Evolutionary conservation across 2,329 filamentous ascomycete species (phyloP).

Genomic region (Aureobasidium leucospermi): DNA sequence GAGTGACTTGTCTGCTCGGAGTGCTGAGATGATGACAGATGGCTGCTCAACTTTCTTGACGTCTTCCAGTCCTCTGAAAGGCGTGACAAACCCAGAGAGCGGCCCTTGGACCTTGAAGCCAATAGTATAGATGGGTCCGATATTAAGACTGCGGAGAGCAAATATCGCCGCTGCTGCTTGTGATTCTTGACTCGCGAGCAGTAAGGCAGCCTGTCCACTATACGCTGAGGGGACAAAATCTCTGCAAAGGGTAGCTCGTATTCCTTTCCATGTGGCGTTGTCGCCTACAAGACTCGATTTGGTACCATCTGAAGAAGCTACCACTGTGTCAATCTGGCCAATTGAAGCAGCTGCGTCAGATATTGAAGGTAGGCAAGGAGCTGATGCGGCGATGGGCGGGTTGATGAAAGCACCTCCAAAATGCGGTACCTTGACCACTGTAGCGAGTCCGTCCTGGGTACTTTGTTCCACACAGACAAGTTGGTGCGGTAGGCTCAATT

Average conservation of each 20-base stretch:
- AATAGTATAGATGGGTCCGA: slow-evolving; percentile 76
- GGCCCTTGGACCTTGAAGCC: slow-evolving; percentile 59
- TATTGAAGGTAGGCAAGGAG: slow-evolving; percentile 54
- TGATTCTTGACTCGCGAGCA: slow-evolving; percentile 64
- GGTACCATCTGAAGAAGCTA: slow-evolving; percentile 49
- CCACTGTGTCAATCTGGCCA: slow-evolving; percentile 74
- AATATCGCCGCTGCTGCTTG: slow-evolving; percentile 75
- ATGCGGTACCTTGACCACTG: slow-evolving; percentile 62
- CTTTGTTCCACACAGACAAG: slow-evolving; percentile 68
- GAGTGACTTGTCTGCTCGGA: slow-evolving; percentile 70
- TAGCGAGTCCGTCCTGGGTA: slow-evolving; percentile 59
- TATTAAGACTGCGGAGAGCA: slow-evolving; percentile 65
- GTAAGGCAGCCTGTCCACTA: slow-evolving; percentile 64
- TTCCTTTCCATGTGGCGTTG: slow-evolving; percentile 80
- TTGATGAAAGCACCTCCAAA: slow-evolving; percentile 81
- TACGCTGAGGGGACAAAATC: slow-evolving; percentile 81
- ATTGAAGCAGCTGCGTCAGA: slow-evolving; percentile 73
- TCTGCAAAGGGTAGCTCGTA: slow-evolving; percentile 69
- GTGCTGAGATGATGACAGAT: slow-evolving; percentile 72
- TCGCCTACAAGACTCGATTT: slow-evolving; percentile 62
- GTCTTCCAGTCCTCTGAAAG: slow-evolving; percentile 64
- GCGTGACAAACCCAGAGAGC: slow-evolving; percentile 58
- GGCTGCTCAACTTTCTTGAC: slow-evolving; percentile 73
- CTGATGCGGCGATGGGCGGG: slow-evolving; percentile 53
- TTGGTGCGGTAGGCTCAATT: slow-evolving; percentile 74